These are phyloP conservation scores for Rhodosporidiobolus odoratus DNA, from an alignment of 768 basidiomycete genomes.

Conservation along the genomic window DNA sequence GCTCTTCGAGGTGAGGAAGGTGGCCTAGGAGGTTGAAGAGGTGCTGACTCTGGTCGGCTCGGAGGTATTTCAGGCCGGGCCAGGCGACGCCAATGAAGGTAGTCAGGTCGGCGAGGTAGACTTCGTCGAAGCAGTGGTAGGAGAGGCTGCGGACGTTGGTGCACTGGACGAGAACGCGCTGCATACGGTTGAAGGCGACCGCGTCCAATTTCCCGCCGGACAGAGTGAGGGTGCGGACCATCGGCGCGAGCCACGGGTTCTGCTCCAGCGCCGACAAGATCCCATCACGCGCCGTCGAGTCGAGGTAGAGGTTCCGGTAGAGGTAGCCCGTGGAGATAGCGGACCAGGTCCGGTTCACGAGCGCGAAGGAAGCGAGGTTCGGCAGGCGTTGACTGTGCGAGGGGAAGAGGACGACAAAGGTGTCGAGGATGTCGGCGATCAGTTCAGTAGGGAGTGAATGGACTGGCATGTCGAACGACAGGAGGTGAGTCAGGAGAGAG, in stretches of 20 bases:
- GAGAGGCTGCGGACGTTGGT: not conserved
- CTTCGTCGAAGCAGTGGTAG: conserved; percentile 25
- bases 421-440: conserved; percentile 23
- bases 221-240: conserved; percentile 12
- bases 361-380: conserved; percentile 22
- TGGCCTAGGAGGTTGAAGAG: conserved; percentile 8
- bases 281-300: not conserved
- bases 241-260: not conserved
- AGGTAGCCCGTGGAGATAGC: conserved; percentile 2
- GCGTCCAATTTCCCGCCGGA: conserved; percentile 11
- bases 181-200: not conserved
- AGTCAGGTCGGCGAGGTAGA: conserved; percentile 8
- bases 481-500: too few relatives aligned
- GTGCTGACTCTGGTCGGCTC: conserved; percentile 5
- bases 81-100: conserved; percentile 5
- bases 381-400: conserved; percentile 11
- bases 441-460: conserved; percentile 15
- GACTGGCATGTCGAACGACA: not conserved
- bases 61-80: conserved; percentile 11
- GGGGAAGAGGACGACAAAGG: not conserved
- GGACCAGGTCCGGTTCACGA: not conserved
- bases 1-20: conserved; percentile 16
- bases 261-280: conserved; percentile 2
- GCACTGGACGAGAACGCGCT: not conserved
- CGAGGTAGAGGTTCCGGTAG: conserved; percentile 26